A percentile compares a stretch with the other conserved stretches of the same genome.
Evolutionary conservation across 169 alveolate species (phyloP).

Genomic region (Eimeria falciformis): DNA sequence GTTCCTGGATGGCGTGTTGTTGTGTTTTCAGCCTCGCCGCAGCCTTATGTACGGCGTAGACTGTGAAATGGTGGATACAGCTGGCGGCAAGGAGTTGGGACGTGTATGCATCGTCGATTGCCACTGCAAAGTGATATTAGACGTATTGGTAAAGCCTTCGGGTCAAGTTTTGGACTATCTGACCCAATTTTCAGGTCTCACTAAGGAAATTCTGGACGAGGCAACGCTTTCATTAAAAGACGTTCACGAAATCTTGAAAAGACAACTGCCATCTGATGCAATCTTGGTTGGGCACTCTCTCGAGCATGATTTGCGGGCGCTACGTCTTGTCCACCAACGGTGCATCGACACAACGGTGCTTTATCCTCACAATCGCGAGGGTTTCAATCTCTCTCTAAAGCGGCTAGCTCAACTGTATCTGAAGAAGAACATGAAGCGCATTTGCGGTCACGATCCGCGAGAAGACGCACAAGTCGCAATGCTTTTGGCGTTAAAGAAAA

Average conservation of each 20-base stretch:
- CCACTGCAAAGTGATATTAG: conserved; percentile 60
- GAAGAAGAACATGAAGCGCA: conserved; percentile 41
- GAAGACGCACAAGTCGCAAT: conserved; percentile 81
- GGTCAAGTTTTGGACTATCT: conserved; percentile 75
- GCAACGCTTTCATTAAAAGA: conserved; percentile 62
- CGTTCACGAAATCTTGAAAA: conserved; percentile 50
- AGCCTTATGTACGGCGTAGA: conserved; percentile 74
- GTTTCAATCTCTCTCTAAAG: conserved; percentile 63
- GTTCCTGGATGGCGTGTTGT: too few relatives aligned
- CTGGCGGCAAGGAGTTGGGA: conserved; percentile 78
- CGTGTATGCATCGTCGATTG: conserved; percentile 78
- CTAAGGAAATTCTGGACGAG: conserved; percentile 51
- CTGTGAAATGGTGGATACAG: conserved; percentile 82
- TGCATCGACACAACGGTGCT: conserved; percentile 79
- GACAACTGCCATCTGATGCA: conserved; percentile 54
- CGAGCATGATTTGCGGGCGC: conserved; percentile 79
- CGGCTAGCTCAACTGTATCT: conserved; percentile 68
- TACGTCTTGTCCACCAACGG: conserved; percentile 76
- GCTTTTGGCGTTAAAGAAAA: conserved; percentile 69
- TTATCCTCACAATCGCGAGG: conserved; percentile 77
- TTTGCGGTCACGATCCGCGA: conserved; percentile 75
- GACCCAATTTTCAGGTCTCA: conserved; percentile 79
- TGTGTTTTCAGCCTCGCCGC: neutral
- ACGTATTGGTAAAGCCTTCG: conserved; percentile 75
- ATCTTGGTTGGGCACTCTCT: conserved; percentile 81